Conservation (phyloP, 805 yeast species). For the Wickerhamiella alocasiicola region DNA sequence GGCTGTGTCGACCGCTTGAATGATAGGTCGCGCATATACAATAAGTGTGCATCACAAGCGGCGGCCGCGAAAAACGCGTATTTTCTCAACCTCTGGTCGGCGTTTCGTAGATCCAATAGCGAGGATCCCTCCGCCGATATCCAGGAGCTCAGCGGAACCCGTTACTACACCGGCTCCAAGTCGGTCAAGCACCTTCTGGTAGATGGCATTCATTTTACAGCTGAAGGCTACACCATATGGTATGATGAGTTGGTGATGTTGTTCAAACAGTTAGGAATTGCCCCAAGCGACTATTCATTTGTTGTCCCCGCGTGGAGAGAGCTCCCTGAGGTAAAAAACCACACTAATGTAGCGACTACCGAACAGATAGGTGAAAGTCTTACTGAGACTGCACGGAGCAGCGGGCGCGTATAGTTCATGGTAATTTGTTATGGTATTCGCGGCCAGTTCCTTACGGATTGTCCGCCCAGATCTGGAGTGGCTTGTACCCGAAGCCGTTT, state of each 20-base stretch:
- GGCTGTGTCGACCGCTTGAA: slow-evolving; percentile 36
- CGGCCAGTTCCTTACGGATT: too few relatives aligned
- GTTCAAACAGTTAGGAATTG: neutral
- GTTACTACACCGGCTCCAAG: slow-evolving; percentile 6
- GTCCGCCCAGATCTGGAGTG: too few relatives aligned
- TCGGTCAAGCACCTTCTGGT: slow-evolving; percentile 25
- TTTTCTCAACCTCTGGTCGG: slow-evolving; percentile 42
- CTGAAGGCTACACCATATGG: slow-evolving; percentile 39
- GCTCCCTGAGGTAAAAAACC: too few relatives aligned
- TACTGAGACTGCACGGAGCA: too few relatives aligned
- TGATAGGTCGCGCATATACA: slow-evolving; percentile 36
- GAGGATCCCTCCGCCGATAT: slow-evolving; percentile 28
- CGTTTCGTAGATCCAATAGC: slow-evolving; percentile 32
- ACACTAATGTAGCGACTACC: too few relatives aligned
- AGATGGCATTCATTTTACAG: slow-evolving; percentile 53
- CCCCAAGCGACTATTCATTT: slow-evolving; percentile 6
- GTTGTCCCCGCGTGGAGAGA: slow-evolving; percentile 4
- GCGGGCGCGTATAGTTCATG: too few relatives aligned
- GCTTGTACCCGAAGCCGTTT: too few relatives aligned
- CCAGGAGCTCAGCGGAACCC: slow-evolving; percentile 18
- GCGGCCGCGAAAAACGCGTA: slow-evolving; percentile 41
- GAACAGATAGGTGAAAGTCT: too few relatives aligned
- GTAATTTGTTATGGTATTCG: too few relatives aligned
- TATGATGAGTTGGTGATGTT: slow-evolving; percentile 33
- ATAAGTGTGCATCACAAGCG: slow-evolving; percentile 36